Evolutionary conservation across 805 yeast species (phyloP), one percentile per base, ranked within the genome.

Genomic region (Maudiozyma turicensis): DNA sequence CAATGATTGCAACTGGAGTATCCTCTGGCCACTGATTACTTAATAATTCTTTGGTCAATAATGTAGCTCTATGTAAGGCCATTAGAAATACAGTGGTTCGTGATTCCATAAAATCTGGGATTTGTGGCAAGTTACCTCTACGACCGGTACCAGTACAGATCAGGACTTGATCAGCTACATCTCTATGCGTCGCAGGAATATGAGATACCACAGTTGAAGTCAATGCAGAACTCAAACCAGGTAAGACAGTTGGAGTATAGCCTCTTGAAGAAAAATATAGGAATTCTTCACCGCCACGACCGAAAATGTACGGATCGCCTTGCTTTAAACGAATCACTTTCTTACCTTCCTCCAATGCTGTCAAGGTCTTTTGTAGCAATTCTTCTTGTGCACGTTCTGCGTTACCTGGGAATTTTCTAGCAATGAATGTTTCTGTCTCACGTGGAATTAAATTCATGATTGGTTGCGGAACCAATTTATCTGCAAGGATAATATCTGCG

Each of bases 251-350:
- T 13, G 96, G 95, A 15, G 64, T 72, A 57, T 60, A 87, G 0
- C 95, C 96, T 57, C 83, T 76, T 26, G 72, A 58, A 31, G 73
- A 59, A 66, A 91, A 91, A 62, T 72, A 90, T 8, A 78, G 58
- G 63, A 66, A 86, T 60, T 91, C 98, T 68, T 91, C 98, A 40
- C 96, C 96, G 42, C 98, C 98, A 54, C 98, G 79, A 3, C 98
- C 98, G 64, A 87, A 91, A 33, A 91, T 86, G 65, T 88, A 91
- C 8, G 98, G 98, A 64, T 91, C 98, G 34, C 98, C 98, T 68
- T 91, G 98, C 65, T 91, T 91, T 56, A 91, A 74, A 50, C 98
- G 73, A 3, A 91, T 95, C 1, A 91, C 96, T 49, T 78, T 80
- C 58, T 78, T 74, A 13, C 96, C 96, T 46, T 73, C 65, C 30